Percentiles rank a stretch among this genome's conserved stretches.
Evolutionary conservation across 1,284 basidiomycete genomes (phyloP).

Genomic region (Puccinia polysora): DNA sequence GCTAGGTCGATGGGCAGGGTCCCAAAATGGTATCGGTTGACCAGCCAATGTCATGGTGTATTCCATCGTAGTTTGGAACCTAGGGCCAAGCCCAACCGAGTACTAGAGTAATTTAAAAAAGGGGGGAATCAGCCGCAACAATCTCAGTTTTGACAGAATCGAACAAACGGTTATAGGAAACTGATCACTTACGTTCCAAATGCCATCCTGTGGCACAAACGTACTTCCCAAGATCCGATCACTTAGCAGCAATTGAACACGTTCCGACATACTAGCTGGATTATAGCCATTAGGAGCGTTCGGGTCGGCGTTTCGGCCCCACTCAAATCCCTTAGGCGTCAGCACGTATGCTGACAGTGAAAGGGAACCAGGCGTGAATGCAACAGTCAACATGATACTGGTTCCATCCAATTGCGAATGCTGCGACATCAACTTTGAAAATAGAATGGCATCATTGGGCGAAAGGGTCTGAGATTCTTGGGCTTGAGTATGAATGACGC

Average conservation of each 20-base stretch:
- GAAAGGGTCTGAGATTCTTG: slow-evolving; percentile 61
- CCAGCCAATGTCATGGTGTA: slow-evolving; percentile 79
- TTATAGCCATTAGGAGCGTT: slow-evolving; percentile 67
- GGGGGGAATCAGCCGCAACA: not conserved
- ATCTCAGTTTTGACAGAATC: slow-evolving; percentile 84
- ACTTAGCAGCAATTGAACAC: slow-evolving; percentile 87
- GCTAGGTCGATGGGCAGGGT: slow-evolving; percentile 75
- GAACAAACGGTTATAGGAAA: slow-evolving; percentile 45
- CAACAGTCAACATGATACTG: slow-evolving; percentile 86
- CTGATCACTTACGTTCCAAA: slow-evolving; percentile 58
- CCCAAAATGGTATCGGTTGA: slow-evolving; percentile 90
- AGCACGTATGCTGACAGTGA: slow-evolving; percentile 88
- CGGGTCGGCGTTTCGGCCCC: slow-evolving; percentile 72
- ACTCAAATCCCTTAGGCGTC: slow-evolving; percentile 83
- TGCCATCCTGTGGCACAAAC: slow-evolving; percentile 48
- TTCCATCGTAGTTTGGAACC: slow-evolving; percentile 77
- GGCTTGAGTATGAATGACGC: slow-evolving; percentile 55
- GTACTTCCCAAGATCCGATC: slow-evolving; percentile 60
- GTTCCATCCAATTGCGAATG: slow-evolving; percentile 92
- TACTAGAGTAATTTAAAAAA: slow-evolving; percentile 74
- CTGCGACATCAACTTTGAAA: slow-evolving; percentile 92
- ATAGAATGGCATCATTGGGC: slow-evolving; percentile 88
- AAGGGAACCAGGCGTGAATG: slow-evolving; percentile 96
- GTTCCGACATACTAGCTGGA: slow-evolving; percentile 85
- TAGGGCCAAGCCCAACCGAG: slow-evolving; percentile 67